phyloP scores from a whole-genome alignment of 2,329 filamentous ascomycete genomes.

The Ceratocystis ficicola region DNA sequence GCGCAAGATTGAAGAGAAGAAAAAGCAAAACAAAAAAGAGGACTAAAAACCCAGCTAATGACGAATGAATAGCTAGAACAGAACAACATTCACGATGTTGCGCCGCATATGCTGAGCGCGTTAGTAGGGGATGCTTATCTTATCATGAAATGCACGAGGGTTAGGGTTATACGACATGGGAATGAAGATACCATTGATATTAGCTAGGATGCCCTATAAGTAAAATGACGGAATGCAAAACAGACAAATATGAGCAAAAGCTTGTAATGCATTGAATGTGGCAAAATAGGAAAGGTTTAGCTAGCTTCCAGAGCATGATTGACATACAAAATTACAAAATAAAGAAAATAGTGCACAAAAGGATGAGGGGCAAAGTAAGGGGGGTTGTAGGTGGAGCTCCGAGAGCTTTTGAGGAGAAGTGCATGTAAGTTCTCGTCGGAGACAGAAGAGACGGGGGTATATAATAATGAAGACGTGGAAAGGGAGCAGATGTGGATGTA shows the following conservation, averaged over 20 bases:
- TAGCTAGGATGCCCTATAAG: background rate
- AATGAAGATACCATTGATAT: slow-evolving; percentile 3
- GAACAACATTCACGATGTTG: background rate
- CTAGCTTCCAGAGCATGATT: background rate
- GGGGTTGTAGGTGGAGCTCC: background rate
- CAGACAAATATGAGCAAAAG: slow-evolving; percentile 9
- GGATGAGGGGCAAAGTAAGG: background rate
- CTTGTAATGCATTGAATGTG: slow-evolving; percentile 14
- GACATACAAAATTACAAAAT: slow-evolving; percentile 8
- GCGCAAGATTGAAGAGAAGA: background rate
- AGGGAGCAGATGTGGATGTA: no score
- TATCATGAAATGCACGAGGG: background rate
- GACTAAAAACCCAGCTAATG: background rate
- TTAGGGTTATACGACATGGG: background rate
- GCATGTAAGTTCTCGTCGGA: background rate
- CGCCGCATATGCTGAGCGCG: background rate
- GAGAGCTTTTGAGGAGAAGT: background rate
- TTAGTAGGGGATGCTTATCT: background rate
- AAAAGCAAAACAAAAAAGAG: background rate
- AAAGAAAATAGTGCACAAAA: slow-evolving; percentile 17
- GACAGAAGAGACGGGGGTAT: background rate
- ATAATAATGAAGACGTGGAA: background rate
- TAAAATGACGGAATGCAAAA: background rate
- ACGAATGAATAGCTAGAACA: background rate
- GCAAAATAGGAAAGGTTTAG: background rate